These are phyloP conservation scores for Annulohypoxylon maeteangense DNA, from an alignment of 495 filamentous ascomycete species.

Conservation along the genomic window DNA sequence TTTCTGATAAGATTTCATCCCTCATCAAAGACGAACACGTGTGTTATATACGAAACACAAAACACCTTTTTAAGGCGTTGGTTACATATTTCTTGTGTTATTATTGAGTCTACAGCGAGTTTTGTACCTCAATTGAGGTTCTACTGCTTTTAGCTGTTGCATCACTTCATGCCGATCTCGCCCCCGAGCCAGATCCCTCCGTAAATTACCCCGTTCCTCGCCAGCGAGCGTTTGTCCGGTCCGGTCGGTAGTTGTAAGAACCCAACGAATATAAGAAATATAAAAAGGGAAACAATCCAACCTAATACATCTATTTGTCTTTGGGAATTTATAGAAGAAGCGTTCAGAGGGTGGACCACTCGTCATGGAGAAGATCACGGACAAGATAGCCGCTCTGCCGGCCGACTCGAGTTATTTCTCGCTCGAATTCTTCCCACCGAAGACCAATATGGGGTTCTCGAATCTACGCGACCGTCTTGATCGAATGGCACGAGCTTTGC, in stretches of 20 bases:
- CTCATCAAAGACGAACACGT: conserved; percentile 1
- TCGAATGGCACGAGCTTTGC: conserved; percentile 90
- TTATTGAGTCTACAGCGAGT: not conserved
- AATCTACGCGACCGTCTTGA: conserved; percentile 93
- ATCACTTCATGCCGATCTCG: conserved; percentile 15
- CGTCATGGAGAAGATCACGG: conserved; percentile 89
- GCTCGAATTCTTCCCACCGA: conserved; percentile 98
- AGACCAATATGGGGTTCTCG: conserved; percentile 91
- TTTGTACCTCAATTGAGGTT: not conserved
- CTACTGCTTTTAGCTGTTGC: not conserved
- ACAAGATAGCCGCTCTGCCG: conserved; percentile 93
- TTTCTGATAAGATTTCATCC: not conserved
- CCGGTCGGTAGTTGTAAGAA: not conserved
- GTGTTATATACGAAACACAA: not conserved
- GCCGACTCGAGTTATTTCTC: conserved; percentile 88
- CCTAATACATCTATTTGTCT: not conserved
- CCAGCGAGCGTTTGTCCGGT: conserved; percentile 4
- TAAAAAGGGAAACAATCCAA: not conserved
- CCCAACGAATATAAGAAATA: not conserved
- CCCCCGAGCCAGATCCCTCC: not conserved
- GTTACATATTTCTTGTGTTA: not conserved
- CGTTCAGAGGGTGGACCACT: not conserved
- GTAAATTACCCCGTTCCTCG: not conserved
- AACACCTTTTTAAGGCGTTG: not conserved
- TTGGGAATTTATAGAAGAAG: conserved; percentile 5